A percentile compares a stretch with the other conserved stretches of the same genome.
Evolutionary conservation across 306 rosid genomes (phyloP).

Genomic region (Cucurbita moschata): DNA sequence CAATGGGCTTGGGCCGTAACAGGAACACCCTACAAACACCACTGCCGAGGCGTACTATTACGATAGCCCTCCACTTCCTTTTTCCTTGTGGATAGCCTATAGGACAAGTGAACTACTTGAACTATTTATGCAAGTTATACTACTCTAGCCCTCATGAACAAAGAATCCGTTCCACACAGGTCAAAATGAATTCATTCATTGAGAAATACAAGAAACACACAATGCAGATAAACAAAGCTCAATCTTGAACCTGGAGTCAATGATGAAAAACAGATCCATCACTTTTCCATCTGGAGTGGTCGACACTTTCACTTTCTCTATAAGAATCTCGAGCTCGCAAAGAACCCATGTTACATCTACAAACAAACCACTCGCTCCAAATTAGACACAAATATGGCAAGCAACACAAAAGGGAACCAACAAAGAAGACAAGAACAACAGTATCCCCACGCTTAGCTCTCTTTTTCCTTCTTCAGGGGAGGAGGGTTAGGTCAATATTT

Average conservation of each 20-base stretch:
- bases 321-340: slow-evolving; percentile 66
- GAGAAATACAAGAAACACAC: not conserved
- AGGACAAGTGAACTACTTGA: not conserved
- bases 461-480: not conserved
- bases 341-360: slow-evolving; percentile 87
- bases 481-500: not conserved
- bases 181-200: not conserved
- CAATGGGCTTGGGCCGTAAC: too few relatives aligned
- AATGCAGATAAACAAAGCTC: not conserved
- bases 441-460: not conserved
- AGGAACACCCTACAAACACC: not conserved
- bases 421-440: not conserved
- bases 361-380: not conserved
- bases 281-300: slow-evolving; percentile 94
- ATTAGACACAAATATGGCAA: not conserved
- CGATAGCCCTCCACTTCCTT: not conserved
- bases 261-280: slow-evolving; percentile 84
- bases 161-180: not conserved
- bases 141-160: not conserved
- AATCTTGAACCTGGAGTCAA: slow-evolving; percentile 56
- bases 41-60: not conserved
- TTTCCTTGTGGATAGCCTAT: not conserved
- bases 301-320: slow-evolving; percentile 84
- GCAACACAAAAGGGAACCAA: not conserved
- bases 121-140: not conserved